These are phyloP conservation scores for Moricandia moricandioides DNA, from an alignment of 345 rosid species.

Conservation along the genomic window DNA sequence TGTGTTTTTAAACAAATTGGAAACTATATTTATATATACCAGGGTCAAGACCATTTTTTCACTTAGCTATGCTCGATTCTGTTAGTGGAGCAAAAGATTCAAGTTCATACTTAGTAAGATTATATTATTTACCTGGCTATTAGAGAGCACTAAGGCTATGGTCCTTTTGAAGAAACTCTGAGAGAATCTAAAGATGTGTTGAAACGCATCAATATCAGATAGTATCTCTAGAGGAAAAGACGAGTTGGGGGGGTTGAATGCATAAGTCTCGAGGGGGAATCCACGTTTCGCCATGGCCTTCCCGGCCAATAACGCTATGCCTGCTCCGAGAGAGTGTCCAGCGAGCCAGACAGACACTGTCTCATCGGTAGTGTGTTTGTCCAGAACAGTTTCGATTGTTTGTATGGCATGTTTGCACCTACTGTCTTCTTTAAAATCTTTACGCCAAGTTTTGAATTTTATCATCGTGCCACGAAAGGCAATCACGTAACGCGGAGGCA, in stretches of 20 bases:
- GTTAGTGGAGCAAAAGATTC: too few relatives aligned
- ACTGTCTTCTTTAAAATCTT: background rate
- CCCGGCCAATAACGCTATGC: background rate
- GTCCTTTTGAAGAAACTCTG: conserved; percentile 43
- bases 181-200: conserved; percentile 35
- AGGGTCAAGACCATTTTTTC: too few relatives aligned
- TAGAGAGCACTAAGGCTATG: conserved; percentile 2
- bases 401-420: background rate
- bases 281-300: conserved; percentile 35
- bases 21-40: too few relatives aligned
- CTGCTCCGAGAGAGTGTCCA: background rate
- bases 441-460: background rate
- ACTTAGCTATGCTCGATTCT: too few relatives aligned
- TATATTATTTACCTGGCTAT: background rate
- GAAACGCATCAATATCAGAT: conserved; percentile 22
- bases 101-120: too few relatives aligned
- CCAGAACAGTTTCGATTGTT: background rate
- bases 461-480: background rate
- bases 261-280: conserved; percentile 39
- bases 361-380: background rate
- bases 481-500: background rate
- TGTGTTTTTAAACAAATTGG: too few relatives aligned
- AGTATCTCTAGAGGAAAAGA: conserved; percentile 47
- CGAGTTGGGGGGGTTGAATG: conserved; percentile 59
- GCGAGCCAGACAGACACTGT: background rate